Base-by-base conservation (phyloP, 305 asterid species). In the Petunia hybrid region DNA sequence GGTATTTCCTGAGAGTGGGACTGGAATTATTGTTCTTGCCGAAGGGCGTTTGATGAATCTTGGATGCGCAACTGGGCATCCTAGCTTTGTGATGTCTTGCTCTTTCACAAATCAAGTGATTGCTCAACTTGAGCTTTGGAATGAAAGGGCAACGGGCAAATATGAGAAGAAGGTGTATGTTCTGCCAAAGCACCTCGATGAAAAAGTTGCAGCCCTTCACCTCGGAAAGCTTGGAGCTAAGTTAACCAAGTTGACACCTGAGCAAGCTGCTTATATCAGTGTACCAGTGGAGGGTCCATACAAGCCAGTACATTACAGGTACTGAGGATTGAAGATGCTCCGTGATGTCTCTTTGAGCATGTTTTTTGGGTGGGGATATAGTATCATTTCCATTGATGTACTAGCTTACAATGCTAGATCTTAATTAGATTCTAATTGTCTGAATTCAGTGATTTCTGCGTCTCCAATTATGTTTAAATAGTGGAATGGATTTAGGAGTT, bases 131-230 rank as follows among this genome's bases (percentile, higher is more conserved):
- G 81, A 62, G 31, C 71, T 78, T 41, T 78, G 70, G 70, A 63
- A 5, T 9, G 71, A 62, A 31, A 78, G 45, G 74, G 62, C 48
- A 4, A 53, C 53, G 10, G 55, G 71, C 43, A 63, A 60, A 42
- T 78, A 45, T 41, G 57, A 42, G 45, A 60, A 59, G 22, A 12
- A 78, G 59, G 73, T 78, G 22, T 51, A 69, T 9, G 70, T 69
- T 14, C 56, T 80, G 82, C 82, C 82, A 8, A 80, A 80, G 14
- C 57, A 64, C 35, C 76, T 80, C 8, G 83, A 80, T 13, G 83
- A 80, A 66, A 68, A 80, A 39, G 83, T 80, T 59, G 83, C 62
- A 41, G 78, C 78, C 1, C 83, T 80, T 14, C 83, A 80, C 35
- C 78, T 80, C 7, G 22, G 60, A 6, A 80, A 80, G 59, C 68